Base-by-base conservation (phyloP, 176 grass and related monocot species). In the Olyra latifolia region DNA sequence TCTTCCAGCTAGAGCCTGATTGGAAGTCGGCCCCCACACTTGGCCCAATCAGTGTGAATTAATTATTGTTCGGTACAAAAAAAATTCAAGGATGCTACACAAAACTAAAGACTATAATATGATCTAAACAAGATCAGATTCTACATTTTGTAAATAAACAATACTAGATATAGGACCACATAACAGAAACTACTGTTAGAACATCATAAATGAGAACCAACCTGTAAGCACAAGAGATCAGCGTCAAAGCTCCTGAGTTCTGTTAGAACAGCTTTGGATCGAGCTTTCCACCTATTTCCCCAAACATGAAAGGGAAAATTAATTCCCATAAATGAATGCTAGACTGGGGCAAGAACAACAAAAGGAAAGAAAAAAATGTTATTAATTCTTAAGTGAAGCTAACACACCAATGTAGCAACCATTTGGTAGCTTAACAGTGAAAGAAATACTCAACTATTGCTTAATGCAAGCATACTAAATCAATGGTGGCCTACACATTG, bases 151-250 rank as follows among this genome's bases (percentile, higher is more conserved):
- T 63, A 82, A 70, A 27, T 41, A 48, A 39, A 39, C 5, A 84
- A 25, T 69, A 74, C n/a, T 76, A 49, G 12, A 66, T 16, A 74
- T 73, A n/a, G n/a, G n/a, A 59, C 10, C 58, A 83, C n/a, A 48
- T 0, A 58, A 52, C 8, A 66, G 6, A 88, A 84, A 50, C 8
- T 24, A 6, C 15, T 56, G 20, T 61, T 57, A 52, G 57, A 41
- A 81, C 0, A 44, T 20, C 16, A 87, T 14, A 71, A 69, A 52
- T 43, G 1, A 41, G 22, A 56, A 40, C 35, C 41, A 75, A 98
- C 95, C 90, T 98, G 92, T 89, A 95, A 62, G 70, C 95, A 98
- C 66, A 98, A 82, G 74, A 98, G 71, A 66, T 98, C 95, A 62
- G 95, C 92, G 47, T 80, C 46, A 13, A 98, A 91, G 69, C 91